A percentile compares a stretch with the other conserved stretches of the same genome.
phyloP scores from a whole-genome alignment of 306 rosid genomes.

The Cicer cuneatum region DNA sequence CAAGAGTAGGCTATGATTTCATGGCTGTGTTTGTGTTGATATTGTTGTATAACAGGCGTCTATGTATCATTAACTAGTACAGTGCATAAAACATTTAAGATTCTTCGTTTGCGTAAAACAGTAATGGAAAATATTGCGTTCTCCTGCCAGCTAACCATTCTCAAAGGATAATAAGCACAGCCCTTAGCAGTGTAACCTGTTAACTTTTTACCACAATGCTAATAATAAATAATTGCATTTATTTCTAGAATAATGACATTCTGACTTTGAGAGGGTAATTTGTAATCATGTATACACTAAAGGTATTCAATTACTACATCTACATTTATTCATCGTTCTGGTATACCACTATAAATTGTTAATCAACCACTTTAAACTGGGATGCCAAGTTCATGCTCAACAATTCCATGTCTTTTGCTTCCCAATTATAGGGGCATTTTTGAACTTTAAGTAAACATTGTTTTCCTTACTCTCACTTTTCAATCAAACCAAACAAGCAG shows the following conservation, averaged over 20 bases:
- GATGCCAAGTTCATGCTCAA: background rate
- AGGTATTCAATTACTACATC: background rate
- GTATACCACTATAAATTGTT: background rate
- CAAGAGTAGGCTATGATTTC: background rate
- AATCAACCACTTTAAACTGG: background rate
- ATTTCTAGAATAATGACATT: background rate
- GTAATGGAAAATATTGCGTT: background rate
- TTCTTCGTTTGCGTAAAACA: background rate
- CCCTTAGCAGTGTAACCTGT: conserved; percentile 4
- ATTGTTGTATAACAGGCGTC: background rate
- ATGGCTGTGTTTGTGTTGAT: background rate
- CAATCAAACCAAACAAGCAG: conserved; percentile 3
- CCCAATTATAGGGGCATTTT: conserved; percentile 3
- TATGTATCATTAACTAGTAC: background rate
- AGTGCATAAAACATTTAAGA: background rate
- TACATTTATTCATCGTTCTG: background rate
- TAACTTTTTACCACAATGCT: background rate
- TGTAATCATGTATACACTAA: background rate
- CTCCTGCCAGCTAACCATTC: background rate
- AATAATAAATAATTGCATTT: background rate
- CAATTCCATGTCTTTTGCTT: background rate
- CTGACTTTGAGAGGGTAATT: background rate
- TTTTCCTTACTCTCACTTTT: background rate
- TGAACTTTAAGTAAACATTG: background rate
- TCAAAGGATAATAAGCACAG: conserved; percentile 12